Conservation (phyloP, 208 protist genomes). For the Acanthamoeba castellanii region DNA sequence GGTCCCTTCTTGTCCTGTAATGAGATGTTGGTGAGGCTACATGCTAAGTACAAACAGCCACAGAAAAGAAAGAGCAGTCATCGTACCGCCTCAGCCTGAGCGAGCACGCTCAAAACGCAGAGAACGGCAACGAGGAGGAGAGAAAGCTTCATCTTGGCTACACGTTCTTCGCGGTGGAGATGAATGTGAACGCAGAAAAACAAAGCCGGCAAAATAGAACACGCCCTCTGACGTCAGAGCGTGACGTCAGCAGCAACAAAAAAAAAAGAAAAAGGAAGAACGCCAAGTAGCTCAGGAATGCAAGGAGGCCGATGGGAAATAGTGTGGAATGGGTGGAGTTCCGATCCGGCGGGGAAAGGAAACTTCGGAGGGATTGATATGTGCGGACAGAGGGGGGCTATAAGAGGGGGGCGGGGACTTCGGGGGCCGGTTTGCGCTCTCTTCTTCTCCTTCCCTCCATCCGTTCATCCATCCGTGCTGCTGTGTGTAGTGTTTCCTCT, state of each 20-base stretch:
- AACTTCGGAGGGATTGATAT: neutral
- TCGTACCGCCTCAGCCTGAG: neutral
- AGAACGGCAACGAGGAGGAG: neutral
- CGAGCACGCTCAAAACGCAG: neutral
- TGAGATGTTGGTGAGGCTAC: too few relatives aligned
- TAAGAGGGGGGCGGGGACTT: slow-evolving; percentile 2
- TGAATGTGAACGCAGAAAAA: too few relatives aligned
- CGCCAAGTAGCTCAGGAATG: neutral
- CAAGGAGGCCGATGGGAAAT: neutral
- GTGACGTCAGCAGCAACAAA: neutral
- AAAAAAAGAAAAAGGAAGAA: neutral
- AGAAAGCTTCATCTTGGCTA: neutral
- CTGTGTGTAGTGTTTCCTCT: neutral
- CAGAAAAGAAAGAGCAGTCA: neutral
- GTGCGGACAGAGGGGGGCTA: neutral
- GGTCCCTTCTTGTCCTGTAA: slow-evolving; percentile 7
- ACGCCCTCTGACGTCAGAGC: too few relatives aligned
- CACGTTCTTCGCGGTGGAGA: neutral
- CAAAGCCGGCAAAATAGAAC: too few relatives aligned
- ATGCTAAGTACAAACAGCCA: neutral
- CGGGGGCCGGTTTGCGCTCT: neutral
- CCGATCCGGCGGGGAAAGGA: neutral
- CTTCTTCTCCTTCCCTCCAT: neutral
- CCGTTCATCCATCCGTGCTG: slow-evolving; percentile 2
- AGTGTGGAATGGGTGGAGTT: neutral